A percentile compares a stretch with the other conserved stretches of the same genome.
These are phyloP conservation scores for Pseudocercospora cruenta DNA, from an alignment of 2,329 filamentous ascomycete genomes.

Conservation along the genomic window DNA sequence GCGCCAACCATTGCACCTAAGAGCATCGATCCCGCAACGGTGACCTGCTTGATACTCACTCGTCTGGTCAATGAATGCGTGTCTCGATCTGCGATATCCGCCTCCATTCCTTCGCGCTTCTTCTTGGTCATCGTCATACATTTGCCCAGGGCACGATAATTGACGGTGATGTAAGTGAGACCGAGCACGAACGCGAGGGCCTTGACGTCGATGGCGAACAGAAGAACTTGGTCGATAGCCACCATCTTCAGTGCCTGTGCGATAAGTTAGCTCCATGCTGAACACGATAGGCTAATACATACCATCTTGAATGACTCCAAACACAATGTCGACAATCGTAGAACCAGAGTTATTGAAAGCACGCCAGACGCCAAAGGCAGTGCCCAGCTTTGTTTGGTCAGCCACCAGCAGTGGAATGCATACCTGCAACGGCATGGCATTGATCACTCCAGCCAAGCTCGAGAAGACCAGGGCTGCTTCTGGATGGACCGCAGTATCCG, in stretches of 20 bases:
- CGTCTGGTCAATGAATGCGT: not conserved
- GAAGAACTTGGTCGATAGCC: not conserved
- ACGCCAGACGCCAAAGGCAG: not conserved
- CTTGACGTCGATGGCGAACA: not conserved
- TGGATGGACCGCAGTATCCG: not conserved
- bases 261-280: not conserved
- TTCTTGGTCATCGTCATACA: not conserved
- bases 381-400: not conserved
- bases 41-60: not conserved
- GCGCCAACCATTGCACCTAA: not conserved
- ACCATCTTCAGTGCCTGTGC: not conserved
- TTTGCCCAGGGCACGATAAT: not conserved
- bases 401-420: not conserved
- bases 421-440: not conserved
- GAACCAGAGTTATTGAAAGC: not conserved
- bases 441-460: not conserved
- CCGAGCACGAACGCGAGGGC: not conserved
- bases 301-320: not conserved
- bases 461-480: not conserved
- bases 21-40: not conserved
- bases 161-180: not conserved
- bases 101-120: not conserved
- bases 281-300: not conserved
- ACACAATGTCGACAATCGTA: not conserved
- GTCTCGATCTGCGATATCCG: not conserved